These are phyloP conservation scores for Saturnispora dispora DNA, from an alignment of 805 yeast species.

Conservation along the genomic window DNA sequence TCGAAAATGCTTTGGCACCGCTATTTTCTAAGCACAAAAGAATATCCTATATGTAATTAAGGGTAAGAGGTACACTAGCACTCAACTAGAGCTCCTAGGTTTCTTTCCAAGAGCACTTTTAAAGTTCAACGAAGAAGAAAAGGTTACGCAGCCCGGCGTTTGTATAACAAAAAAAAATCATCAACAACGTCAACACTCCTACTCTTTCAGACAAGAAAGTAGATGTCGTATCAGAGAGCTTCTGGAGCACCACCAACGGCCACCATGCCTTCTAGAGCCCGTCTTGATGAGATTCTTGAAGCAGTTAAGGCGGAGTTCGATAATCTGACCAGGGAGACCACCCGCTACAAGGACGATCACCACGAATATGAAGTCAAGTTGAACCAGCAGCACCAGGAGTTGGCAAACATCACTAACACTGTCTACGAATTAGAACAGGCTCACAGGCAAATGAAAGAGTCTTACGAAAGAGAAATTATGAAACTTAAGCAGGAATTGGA, in stretches of 20 bases:
- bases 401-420: slow-evolving; percentile 88
- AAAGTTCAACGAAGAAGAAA: neutral
- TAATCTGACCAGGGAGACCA: slow-evolving; percentile 74
- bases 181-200: neutral
- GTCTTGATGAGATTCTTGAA: slow-evolving; percentile 65
- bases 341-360: slow-evolving; percentile 77
- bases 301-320: slow-evolving; percentile 91
- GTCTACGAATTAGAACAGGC: slow-evolving; percentile 91
- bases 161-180: neutral
- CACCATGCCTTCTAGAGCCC: slow-evolving; percentile 24
- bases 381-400: slow-evolving; percentile 85
- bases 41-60: no score
- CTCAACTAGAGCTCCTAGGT: neutral
- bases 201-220: neutral
- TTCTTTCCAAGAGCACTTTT: neutral
- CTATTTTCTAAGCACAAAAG: no score
- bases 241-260: slow-evolving; percentile 17
- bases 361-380: slow-evolving; percentile 87
- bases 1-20: neutral
- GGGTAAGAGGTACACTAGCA: neutral
- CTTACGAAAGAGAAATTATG: slow-evolving; percentile 87
- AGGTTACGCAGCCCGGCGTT: slow-evolving; percentile 2
- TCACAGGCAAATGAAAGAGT: slow-evolving; percentile 90
- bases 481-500: slow-evolving; percentile 82
- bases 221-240: slow-evolving; percentile 24